Conservation (phyloP, 192 early-diverging fungal species). For the Entomortierella chlamydospora region DNA sequence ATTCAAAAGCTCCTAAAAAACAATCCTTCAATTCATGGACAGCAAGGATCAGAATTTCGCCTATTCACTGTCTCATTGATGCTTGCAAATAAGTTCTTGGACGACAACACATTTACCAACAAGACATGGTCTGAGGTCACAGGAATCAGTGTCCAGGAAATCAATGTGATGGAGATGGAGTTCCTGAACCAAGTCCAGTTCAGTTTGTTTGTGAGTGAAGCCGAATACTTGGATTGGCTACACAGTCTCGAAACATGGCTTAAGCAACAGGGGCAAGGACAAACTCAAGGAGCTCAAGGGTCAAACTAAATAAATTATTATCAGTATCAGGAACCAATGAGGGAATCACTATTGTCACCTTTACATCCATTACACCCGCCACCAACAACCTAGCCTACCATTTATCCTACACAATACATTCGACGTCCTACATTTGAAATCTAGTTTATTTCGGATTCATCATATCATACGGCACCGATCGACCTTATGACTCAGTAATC, state of each 20-base stretch:
- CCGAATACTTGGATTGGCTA: conserved; percentile 81
- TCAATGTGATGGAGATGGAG: conserved; percentile 91
- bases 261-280: conserved; percentile 48
- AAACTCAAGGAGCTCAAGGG: background rate
- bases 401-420: too few relatives aligned
- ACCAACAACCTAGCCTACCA: too few relatives aligned
- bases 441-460: too few relatives aligned
- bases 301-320: background rate
- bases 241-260: conserved; percentile 54
- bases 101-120: conserved; percentile 93
- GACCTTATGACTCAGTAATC: too few relatives aligned
- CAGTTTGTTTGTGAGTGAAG: conserved; percentile 73
- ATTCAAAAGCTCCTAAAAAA: conserved; percentile 67
- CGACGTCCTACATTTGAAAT: too few relatives aligned
- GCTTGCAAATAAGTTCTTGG: conserved; percentile 86
- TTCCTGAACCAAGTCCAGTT: conserved; percentile 83
- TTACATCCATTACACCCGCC: too few relatives aligned
- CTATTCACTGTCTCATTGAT: conserved; percentile 88
- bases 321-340: too few relatives aligned
- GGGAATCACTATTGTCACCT: too few relatives aligned
- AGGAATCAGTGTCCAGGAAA: conserved; percentile 79
- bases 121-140: conserved; percentile 91
- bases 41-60: conserved; percentile 81
- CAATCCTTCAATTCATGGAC: conserved; percentile 68
- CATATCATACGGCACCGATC: too few relatives aligned